Evolutionary conservation across 2,329 filamentous ascomycete species (phyloP).

Genomic region (Graphilbum sp.): DNA sequence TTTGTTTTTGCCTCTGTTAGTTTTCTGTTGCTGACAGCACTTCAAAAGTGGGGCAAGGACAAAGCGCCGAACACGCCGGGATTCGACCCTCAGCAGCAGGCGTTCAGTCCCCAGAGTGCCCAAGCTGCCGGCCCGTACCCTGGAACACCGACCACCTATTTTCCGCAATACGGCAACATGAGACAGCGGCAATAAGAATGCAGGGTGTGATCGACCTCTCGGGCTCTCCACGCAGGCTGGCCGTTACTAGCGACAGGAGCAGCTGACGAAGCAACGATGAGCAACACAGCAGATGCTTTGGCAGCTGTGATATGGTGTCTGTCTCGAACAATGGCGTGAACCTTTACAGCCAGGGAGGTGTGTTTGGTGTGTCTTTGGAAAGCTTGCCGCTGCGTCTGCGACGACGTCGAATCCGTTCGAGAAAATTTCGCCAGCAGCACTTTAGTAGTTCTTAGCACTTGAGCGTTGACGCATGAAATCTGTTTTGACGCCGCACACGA

Average conservation of each 20-base stretch:
- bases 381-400: too few relatives aligned
- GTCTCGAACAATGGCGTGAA: too few relatives aligned
- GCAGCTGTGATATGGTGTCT: too few relatives aligned
- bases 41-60: conserved; percentile 85
- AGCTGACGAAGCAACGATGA: too few relatives aligned
- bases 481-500: conserved; percentile 3
- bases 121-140: conserved; percentile 53
- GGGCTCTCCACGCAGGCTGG: too few relatives aligned
- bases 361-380: too few relatives aligned
- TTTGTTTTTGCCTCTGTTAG: not conserved
- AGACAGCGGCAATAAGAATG: conserved; percentile 3
- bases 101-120: conserved; percentile 57
- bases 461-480: conserved; percentile 2
- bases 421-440: too few relatives aligned
- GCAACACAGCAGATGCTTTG: too few relatives aligned
- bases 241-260: too few relatives aligned
- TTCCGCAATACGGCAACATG: conserved; percentile 80
- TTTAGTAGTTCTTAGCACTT: not conserved
- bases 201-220: too few relatives aligned
- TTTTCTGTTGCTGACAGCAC: not conserved
- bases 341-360: too few relatives aligned
- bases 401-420: too few relatives aligned
- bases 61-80: conserved; percentile 68
- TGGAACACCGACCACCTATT: conserved; percentile 66
- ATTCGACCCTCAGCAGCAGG: conserved; percentile 63